Evolutionary conservation across 257 asterid species (phyloP), one percentile per base, ranked within the genome.

Genomic region (Fraxinus pennsylvanica): DNA sequence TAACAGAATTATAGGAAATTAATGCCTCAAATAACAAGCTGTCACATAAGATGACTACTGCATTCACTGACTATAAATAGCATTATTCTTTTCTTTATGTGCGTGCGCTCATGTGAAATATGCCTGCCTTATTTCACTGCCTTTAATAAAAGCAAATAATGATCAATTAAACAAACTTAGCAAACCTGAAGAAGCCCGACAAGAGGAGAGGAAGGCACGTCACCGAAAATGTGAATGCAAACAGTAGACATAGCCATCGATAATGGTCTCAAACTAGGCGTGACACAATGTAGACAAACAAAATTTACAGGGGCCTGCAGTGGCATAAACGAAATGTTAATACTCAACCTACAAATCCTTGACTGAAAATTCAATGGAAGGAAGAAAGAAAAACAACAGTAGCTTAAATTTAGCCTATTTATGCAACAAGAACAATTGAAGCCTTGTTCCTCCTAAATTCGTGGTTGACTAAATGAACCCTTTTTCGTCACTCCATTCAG

Each of bases 161-260:
- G 4, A 68, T 57, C 36, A 45, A 39, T 67, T 54, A 43, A 39
- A 29, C 25, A 81, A 63, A 47, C n/a, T 25, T 71, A 72, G 70
- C 84, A 63, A 75, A 94, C 99, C 96, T 95, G 99, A 77, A 95
- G 87, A 84, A 90, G 90, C 65, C 99, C 99, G 36, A 93, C 97
- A 50, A 95, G 96, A 66, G 99, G 99, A 54, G 98, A 86, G 59
- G 99, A 95, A 1, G 96, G 99, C 71, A 95, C 98, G 15, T 95
- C 99, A 29, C 98, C 99, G 74, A 96, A 91, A 71, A 96, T 75
- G 79, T 93, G 98, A 81, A 92, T 94, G 0, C 91, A 65, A 50
- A 94, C 96, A 1, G 97, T 92, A 61, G 98, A 92, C 33, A 96
- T 90, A 15, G 97, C 97, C 88, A 96, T 92, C 27, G 99, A 90